phyloP scores from a whole-genome alignment of 2,329 filamentous ascomycete genomes.

The Diaporthe sp. region DNA sequence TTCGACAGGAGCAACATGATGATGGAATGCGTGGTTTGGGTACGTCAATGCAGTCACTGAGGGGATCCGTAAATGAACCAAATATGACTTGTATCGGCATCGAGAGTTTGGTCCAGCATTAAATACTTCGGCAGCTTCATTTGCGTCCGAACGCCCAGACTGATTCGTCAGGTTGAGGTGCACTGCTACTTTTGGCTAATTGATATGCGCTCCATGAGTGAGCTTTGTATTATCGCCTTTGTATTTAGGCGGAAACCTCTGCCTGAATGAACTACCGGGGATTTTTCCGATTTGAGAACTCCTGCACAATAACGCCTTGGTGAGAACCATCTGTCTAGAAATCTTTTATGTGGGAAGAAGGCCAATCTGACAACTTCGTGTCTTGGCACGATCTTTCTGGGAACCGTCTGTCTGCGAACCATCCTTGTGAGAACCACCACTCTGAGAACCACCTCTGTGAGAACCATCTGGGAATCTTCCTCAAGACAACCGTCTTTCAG shows the following conservation, averaged over 20 bases:
- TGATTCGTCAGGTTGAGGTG: not conserved
- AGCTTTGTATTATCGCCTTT: not conserved
- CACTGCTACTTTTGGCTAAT: slow-evolving; percentile 8
- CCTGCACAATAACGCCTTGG: no score
- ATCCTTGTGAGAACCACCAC: not conserved
- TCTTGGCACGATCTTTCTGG: not conserved
- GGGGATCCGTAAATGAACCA: not conserved
- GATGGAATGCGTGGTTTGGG: not conserved
- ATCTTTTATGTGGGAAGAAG: not conserved
- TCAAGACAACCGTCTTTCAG: no score
- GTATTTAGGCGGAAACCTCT: slow-evolving; percentile 10
- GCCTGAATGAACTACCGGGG: not conserved
- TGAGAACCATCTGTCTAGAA: not conserved
- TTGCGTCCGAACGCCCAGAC: not conserved
- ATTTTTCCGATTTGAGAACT: not conserved
- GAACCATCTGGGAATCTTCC: not conserved
- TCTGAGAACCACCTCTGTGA: not conserved
- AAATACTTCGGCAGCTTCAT: not conserved
- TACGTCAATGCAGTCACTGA: no score
- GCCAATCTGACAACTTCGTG: not conserved
- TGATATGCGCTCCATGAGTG: not conserved
- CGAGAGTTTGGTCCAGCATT: not conserved
- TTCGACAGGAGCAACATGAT: not conserved
- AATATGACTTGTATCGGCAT: not conserved
- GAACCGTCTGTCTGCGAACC: no score